A percentile compares a stretch with the other conserved stretches of the same genome.
Conservation (phyloP, 2,329 filamentous ascomycete species). For the Aureobasidium sp. region DNA sequence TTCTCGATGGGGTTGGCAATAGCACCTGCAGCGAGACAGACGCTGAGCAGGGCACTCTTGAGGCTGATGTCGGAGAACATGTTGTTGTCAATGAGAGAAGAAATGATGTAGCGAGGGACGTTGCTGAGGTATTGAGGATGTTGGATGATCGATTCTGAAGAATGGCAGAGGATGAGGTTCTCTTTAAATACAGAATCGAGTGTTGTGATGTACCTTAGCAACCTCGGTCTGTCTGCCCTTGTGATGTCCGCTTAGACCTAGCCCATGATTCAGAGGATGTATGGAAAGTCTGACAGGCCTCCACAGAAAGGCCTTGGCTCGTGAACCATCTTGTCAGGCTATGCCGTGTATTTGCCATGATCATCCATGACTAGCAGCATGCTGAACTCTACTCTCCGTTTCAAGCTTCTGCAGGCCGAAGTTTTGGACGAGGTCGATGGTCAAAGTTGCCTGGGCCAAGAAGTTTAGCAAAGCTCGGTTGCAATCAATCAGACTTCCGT, state of each 20-base stretch:
- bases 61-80: constrained; percentile 9
- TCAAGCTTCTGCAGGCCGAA: constrained; percentile 6
- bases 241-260: neutral
- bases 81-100: neutral
- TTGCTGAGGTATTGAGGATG: neutral
- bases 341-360: neutral
- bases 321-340: neutral
- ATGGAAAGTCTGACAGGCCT: neutral
- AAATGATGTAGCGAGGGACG: neutral
- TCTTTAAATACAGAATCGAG: neutral
- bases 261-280: constrained; percentile 1
- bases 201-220: neutral
- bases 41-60: constrained; percentile 7
- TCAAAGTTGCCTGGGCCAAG: neutral
- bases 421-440: neutral
- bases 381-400: neutral
- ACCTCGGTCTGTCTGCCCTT: too few relatives aligned
- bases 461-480: too few relatives aligned
- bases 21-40: constrained; percentile 1
- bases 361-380: constrained; percentile 1
- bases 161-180: neutral
- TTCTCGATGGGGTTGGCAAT: constrained; percentile 10
- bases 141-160: neutral
- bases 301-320: neutral
- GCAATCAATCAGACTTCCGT: too few relatives aligned